These are phyloP conservation scores for Fusarium albidum DNA, from an alignment of 2,329 filamentous ascomycete species.

Conservation along the genomic window DNA sequence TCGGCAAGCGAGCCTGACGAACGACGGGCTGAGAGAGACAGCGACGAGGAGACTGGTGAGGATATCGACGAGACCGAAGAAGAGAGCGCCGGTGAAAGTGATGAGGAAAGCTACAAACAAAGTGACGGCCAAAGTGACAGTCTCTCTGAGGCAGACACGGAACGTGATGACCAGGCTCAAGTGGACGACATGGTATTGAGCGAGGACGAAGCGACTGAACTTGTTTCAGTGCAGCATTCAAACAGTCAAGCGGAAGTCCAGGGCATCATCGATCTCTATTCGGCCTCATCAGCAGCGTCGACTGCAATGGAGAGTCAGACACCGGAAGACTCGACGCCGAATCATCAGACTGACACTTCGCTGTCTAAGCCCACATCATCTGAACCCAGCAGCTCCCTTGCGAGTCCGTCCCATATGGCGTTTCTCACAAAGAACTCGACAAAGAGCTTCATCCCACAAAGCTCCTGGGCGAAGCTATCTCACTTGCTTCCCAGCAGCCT, in stretches of 20 bases:
- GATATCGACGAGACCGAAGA: not conserved
- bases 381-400: not conserved
- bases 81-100: no score
- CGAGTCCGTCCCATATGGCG: conserved; percentile 10
- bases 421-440: conserved; percentile 36
- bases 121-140: no score
- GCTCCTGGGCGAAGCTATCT: conserved; percentile 36
- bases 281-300: not conserved
- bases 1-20: not conserved
- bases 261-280: not conserved
- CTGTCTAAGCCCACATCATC: not conserved
- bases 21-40: not conserved
- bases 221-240: not conserved
- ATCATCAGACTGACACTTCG: not conserved
- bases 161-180: not conserved
- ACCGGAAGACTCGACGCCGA: not conserved
- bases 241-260: not conserved
- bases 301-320: not conserved
- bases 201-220: not conserved
- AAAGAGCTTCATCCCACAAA: conserved; percentile 35
- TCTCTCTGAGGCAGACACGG: no score
- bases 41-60: conserved; percentile 7
- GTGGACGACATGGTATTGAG: not conserved
- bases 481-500: conserved; percentile 10
- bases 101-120: no score